phyloP scores from a whole-genome alignment of 441 rosid species.

The Viola pubescens region DNA sequence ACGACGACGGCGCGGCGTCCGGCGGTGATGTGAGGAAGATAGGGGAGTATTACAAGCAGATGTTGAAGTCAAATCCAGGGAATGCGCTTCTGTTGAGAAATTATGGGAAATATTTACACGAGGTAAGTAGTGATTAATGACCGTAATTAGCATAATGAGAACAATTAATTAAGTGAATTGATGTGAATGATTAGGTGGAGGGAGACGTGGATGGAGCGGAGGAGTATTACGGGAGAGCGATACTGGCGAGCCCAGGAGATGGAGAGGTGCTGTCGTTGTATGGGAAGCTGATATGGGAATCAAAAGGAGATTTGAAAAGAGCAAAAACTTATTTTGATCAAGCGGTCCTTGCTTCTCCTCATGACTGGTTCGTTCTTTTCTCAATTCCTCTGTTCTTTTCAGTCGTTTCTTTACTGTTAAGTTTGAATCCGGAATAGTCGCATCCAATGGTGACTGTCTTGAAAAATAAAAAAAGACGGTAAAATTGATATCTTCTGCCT shows the following conservation, averaged over 20 bases:
- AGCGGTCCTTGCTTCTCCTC: constrained; percentile 62
- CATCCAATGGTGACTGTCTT: too few relatives aligned
- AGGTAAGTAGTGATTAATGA: constrained; percentile 33
- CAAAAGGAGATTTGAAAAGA: constrained; percentile 44
- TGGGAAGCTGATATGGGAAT: constrained; percentile 76
- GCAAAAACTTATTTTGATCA: constrained; percentile 62
- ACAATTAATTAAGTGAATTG: neutral
- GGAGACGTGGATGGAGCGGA: constrained; percentile 52
- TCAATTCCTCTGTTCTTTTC: neutral
- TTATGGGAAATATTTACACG: constrained; percentile 61
- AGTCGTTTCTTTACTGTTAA: neutral
- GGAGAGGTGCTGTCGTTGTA: constrained; percentile 65
- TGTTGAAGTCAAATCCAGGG: constrained; percentile 53
- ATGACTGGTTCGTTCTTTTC: constrained; percentile 41
- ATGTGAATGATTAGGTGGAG: constrained; percentile 42
- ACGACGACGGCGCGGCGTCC: constrained; percentile 14
- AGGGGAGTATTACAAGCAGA: constrained; percentile 56
- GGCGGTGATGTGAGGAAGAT: constrained; percentile 32
- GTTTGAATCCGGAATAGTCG: neutral
- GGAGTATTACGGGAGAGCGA: constrained; percentile 75
- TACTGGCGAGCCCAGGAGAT: constrained; percentile 64
- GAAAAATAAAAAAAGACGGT: neutral
- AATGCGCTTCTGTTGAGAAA: constrained; percentile 60
- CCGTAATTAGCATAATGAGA: neutral
- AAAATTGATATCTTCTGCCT: neutral